These are phyloP conservation scores for Sporothrix dimorphospora DNA, from an alignment of 2,329 filamentous ascomycete species.

Conservation along the genomic window DNA sequence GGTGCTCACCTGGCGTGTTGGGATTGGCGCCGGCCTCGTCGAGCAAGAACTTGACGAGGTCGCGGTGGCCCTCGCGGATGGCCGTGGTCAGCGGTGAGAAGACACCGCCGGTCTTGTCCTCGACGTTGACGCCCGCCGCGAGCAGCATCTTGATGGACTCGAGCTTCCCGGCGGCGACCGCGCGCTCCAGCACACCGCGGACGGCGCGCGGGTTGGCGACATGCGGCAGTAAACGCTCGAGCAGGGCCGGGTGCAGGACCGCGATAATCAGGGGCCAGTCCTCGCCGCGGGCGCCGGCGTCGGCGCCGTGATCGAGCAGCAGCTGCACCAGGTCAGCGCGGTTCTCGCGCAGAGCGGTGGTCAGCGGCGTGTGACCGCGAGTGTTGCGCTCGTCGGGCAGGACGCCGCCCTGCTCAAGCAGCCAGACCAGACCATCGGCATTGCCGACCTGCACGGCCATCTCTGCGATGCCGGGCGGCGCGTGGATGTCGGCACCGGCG, in stretches of 20 bases:
- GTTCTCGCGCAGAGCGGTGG: conserved; percentile 41
- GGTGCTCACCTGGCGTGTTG: conserved; percentile 63
- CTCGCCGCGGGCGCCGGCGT: conserved; percentile 38
- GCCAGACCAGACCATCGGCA: conserved; percentile 44
- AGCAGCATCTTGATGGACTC: conserved; percentile 69
- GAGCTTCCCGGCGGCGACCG: conserved; percentile 60
- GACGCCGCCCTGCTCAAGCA: conserved; percentile 43
- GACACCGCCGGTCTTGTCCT: conserved; percentile 73
- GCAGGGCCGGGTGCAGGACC: conserved; percentile 61
- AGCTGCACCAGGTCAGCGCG: conserved; percentile 53
- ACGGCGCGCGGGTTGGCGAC: conserved; percentile 57
- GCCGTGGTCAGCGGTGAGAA: conserved; percentile 54
- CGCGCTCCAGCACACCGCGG: conserved; percentile 39
- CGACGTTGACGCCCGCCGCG: conserved; percentile 65
- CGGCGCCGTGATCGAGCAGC: conserved; percentile 43
- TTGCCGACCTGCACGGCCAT: conserved; percentile 42
- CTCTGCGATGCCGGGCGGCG: conserved; percentile 40
- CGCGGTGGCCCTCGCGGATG: conserved; percentile 48
- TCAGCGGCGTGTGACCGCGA: conserved; percentile 40
- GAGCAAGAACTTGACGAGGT: conserved; percentile 55
- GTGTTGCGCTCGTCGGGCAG: conserved; percentile 41
- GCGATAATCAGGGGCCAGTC: conserved; percentile 71
- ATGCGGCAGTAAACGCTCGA: conserved; percentile 52
- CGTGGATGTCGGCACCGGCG: conserved; percentile 42
- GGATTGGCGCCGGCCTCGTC: conserved; percentile 35